Evolutionary conservation across 2,329 filamentous ascomycete species (phyloP).

Genomic region (Cercospora berteroae): DNA sequence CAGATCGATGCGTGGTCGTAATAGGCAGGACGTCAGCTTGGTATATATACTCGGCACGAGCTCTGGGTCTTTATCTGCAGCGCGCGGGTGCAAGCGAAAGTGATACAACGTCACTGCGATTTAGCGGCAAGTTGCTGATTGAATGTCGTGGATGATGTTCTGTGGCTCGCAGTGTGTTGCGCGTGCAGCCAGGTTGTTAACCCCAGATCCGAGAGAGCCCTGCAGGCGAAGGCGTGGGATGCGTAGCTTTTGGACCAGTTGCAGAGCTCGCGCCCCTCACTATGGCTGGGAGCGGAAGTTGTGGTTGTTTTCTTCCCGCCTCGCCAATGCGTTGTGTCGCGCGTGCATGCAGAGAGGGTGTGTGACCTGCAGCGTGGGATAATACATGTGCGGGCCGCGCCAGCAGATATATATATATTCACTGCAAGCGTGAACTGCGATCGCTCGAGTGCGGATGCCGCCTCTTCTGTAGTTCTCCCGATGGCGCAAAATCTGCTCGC

Average conservation of each 20-base stretch:
- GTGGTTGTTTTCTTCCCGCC: conserved; percentile 17
- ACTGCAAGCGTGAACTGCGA: not conserved
- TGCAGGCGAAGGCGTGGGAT: conserved; percentile 23
- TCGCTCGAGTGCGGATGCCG: not conserved
- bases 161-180: conserved; percentile 7
- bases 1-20: not conserved
- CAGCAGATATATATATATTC: conserved; percentile 4
- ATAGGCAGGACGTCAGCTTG: not conserved
- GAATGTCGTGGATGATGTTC: conserved; percentile 14
- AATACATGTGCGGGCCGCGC: conserved; percentile 18
- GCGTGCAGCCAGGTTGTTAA: conserved; percentile 10
- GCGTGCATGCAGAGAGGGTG: conserved; percentile 11
- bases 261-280: conserved; percentile 21
- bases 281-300: not conserved
- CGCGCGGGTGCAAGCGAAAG: conserved; percentile 6
- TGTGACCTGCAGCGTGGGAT: conserved; percentile 36
- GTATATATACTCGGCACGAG: not conserved
- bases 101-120: conserved; percentile 22
- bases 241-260: conserved; percentile 18
- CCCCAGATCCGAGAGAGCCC: not conserved
- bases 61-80: not conserved
- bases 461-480: not conserved
- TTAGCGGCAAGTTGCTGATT: conserved; percentile 10
- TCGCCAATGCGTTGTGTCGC: conserved; percentile 7
- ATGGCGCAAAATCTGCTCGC: not conserved